Conservation (phyloP, 768 basidiomycete genomes). For the Suillus spraguei region DNA sequence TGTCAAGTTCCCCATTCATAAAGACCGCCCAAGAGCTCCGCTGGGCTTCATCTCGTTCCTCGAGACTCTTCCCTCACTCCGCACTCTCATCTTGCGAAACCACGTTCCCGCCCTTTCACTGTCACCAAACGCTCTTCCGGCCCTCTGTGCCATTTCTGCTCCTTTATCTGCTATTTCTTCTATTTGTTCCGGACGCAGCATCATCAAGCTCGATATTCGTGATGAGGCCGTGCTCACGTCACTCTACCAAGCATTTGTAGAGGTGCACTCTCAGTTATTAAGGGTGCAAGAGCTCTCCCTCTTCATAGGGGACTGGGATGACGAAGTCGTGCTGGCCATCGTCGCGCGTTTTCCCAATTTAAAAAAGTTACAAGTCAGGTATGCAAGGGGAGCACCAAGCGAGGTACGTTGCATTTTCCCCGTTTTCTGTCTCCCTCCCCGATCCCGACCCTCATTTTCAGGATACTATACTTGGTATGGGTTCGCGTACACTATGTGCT, state of each 20-base stretch:
- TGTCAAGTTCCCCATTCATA: constrained; percentile 33
- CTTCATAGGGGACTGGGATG: constrained; percentile 45
- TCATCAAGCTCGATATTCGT: constrained; percentile 27
- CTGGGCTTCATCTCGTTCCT: constrained; percentile 25
- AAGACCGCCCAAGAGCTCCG: constrained; percentile 30
- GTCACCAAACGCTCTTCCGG: constrained; percentile 22
- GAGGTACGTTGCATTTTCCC: constrained; percentile 39
- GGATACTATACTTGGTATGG: constrained; percentile 46
- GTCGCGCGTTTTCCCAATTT: constrained; percentile 39
- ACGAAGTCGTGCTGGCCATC: constrained; percentile 47
- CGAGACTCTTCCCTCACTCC: constrained; percentile 24
- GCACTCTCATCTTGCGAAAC: constrained; percentile 27
- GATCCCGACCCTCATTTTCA: constrained; percentile 12
- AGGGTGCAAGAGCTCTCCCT: constrained; percentile 36
- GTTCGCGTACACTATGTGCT: constrained; percentile 42
- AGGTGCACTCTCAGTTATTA: background rate
- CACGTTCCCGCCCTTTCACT: constrained; percentile 30
- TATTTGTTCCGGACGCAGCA: constrained; percentile 22
- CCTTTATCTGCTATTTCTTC: constrained; percentile 31
- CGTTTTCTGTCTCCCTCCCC: background rate
- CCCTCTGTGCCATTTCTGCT: constrained; percentile 24
- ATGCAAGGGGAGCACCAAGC: constrained; percentile 37
- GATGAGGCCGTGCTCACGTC: constrained; percentile 24
- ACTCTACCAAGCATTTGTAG: constrained; percentile 25
- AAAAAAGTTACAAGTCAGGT: constrained; percentile 42